Base-by-base conservation (phyloP, 352 stramenopile species). In the Phytophthora cryptogea region DNA sequence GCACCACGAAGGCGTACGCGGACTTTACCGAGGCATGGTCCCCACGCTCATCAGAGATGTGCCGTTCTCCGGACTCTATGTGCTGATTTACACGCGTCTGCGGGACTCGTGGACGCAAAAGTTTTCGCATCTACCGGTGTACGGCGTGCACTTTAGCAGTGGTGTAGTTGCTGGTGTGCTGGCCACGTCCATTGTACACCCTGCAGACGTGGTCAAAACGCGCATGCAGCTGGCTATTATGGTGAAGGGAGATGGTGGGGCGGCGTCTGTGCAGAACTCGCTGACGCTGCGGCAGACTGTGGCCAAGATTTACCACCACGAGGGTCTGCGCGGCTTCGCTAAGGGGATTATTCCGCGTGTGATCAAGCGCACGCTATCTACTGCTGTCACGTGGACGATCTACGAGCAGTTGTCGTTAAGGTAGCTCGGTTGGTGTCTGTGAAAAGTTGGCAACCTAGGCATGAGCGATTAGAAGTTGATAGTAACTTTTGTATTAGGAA, bases 371-470 rank as follows among this genome's bases (percentile, higher is more conserved):
- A 97, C 97, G 36, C 94, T 98, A 28, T 96, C 94, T n/a, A 98
- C 98, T 4, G 98, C 97, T 14, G 97, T 99, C 60, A 98, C 92
- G 13, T 99, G 98, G 97, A 99, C 97, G 10, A 98, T 98, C 45
- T 99, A 99, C 80, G 97, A 99, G 83, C 78, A 93, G 45, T 70
- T 94, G 20, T 89, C 81, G 3, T 59, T 89, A 35, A 70, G 71
- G 45, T 90, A 85, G 51, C 26, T 51, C 48, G 9, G 11, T 28
- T 32, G 23, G 30, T 4, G 39, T 37, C 30, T 20, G 50, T 48
- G 41, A 39, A 36, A 23, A 17, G 30, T 55, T 20, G 48, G 14
- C 42, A 31, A 14, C 9, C 33, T 32, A 35, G 49, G 41, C n/a
- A 32, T 0, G 26, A 26, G n/a, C 20, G 50, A 11, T 62, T 63